A percentile compares a stretch with the other conserved stretches of the same genome.
Conservation (phyloP, 2,329 filamentous ascomycete species). For the Fusarium subglutinans region DNA sequence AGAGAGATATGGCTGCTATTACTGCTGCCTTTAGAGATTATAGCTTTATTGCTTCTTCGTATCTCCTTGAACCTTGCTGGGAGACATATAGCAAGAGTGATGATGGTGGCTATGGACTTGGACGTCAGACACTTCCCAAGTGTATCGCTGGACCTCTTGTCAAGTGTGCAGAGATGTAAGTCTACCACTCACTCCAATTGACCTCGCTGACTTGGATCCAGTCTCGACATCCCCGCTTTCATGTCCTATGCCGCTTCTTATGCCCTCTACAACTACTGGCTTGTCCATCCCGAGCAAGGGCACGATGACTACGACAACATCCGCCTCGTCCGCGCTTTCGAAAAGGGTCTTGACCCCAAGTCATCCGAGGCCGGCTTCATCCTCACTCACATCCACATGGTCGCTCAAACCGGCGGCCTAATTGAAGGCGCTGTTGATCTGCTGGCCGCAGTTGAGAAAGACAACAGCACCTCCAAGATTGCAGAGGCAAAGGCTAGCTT, state of each 20-base stretch:
- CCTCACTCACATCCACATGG: slow-evolving; percentile 96
- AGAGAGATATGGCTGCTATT: slow-evolving; percentile 29
- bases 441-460: slow-evolving; percentile 53
- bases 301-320: slow-evolving; percentile 73
- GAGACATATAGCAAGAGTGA: slow-evolving; percentile 26
- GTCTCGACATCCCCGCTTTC: slow-evolving; percentile 31
- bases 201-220: neutral
- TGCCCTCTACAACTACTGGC: slow-evolving; percentile 74
- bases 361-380: slow-evolving; percentile 96
- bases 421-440: slow-evolving; percentile 76
- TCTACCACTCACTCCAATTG: neutral
- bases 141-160: slow-evolving; percentile 33
- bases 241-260: slow-evolving; percentile 67
- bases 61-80: slow-evolving; percentile 32
- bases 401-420: slow-evolving; percentile 81
- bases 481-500: slow-evolving; percentile 72
- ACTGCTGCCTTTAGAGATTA: slow-evolving; percentile 32
- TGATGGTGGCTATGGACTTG: slow-evolving; percentile 24
- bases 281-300: slow-evolving; percentile 64
- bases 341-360: slow-evolving; percentile 83
- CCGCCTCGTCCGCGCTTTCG: slow-evolving; percentile 89
- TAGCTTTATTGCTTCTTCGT: slow-evolving; percentile 30
- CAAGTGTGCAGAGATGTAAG: slow-evolving; percentile 34
- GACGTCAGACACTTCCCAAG: slow-evolving; percentile 28
- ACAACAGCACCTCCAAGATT: slow-evolving; percentile 3